Percentiles rank a stretch among this genome's conserved stretches.
Evolutionary conservation across 2,329 filamentous ascomycete genomes (phyloP).

Genomic region (Waltergamsia citrina): DNA sequence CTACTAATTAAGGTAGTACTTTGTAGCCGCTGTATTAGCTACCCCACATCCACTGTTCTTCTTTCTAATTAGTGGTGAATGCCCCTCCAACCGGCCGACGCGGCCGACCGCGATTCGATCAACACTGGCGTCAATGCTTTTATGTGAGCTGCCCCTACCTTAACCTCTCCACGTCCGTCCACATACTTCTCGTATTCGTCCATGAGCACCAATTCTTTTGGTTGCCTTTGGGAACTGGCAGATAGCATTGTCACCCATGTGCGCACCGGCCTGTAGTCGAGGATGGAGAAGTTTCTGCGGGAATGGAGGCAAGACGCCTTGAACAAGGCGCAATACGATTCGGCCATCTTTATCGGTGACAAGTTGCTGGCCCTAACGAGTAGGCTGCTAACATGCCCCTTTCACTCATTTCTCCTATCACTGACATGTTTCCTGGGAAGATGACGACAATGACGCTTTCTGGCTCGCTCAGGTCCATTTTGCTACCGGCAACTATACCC

Average conservation of each 20-base stretch:
- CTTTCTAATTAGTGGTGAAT: no score
- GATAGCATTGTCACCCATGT: slow-evolving; percentile 2
- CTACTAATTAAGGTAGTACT: no score
- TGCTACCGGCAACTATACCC: slow-evolving; percentile 86
- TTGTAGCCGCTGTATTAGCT: no score
- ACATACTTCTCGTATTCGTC: background rate
- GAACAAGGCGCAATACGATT: slow-evolving; percentile 93
- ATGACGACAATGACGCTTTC: slow-evolving; percentile 88
- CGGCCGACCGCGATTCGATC: no score
- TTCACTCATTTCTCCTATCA: background rate
- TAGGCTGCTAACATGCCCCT: slow-evolving; percentile 30
- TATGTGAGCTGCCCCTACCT: no score
- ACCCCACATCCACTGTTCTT: no score
- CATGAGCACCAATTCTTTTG: no score
- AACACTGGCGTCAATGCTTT: background rate
- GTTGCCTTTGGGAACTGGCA: no score
- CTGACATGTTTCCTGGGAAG: slow-evolving; percentile 31
- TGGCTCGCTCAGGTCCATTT: slow-evolving; percentile 99
- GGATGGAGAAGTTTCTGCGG: slow-evolving; percentile 87
- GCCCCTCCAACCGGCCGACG: no score
- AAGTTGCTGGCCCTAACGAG: slow-evolving; percentile 91
- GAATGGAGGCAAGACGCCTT: slow-evolving; percentile 93
- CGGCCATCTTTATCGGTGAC: slow-evolving; percentile 94
- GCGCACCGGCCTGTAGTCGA: background rate
- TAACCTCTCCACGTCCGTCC: no score